Conservation (phyloP, 192 early-diverging fungal genomes). For the Geranomyces michiganensis region DNA sequence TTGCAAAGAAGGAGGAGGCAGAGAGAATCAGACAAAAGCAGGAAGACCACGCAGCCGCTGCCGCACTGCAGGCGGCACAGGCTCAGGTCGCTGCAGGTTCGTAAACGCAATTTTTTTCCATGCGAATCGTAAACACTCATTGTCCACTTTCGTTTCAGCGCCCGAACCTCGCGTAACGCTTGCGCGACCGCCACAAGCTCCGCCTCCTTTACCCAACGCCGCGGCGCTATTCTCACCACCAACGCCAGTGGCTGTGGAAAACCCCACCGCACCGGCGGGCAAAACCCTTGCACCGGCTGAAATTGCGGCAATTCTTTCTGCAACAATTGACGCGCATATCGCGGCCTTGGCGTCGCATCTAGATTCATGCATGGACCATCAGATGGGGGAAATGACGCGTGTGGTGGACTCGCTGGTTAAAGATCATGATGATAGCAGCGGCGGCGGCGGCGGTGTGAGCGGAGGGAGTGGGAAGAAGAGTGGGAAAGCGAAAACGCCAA, state of each 20-base stretch:
- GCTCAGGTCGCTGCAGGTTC: neutral
- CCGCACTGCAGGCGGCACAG: neutral
- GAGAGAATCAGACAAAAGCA: neutral
- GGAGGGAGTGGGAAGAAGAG: no score
- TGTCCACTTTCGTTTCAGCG: neutral
- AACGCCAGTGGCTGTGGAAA: neutral
- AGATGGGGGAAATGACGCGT: slow-evolving; percentile 20
- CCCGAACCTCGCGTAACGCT: neutral
- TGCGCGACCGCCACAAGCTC: neutral
- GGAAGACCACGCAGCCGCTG: neutral
- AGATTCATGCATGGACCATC: slow-evolving; percentile 14
- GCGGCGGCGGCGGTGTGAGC: no score
- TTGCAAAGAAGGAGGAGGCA: neutral
- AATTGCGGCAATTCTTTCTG: slow-evolving; percentile 16
- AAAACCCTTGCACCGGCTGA: slow-evolving; percentile 12
- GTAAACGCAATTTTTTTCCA: neutral
- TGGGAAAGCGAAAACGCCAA: neutral
- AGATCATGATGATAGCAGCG: slow-evolving; percentile 6
- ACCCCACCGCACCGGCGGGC: neutral
- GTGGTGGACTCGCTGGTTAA: slow-evolving; percentile 11
- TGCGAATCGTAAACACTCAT: no score
- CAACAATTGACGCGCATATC: slow-evolving; percentile 20
- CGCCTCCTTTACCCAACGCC: slow-evolving; percentile 1
- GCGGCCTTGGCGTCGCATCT: slow-evolving; percentile 14
- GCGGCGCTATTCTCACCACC: slow-evolving; percentile 1